Conservation (phyloP, 768 basidiomycete genomes). For the Piloderma croceum region DNA sequence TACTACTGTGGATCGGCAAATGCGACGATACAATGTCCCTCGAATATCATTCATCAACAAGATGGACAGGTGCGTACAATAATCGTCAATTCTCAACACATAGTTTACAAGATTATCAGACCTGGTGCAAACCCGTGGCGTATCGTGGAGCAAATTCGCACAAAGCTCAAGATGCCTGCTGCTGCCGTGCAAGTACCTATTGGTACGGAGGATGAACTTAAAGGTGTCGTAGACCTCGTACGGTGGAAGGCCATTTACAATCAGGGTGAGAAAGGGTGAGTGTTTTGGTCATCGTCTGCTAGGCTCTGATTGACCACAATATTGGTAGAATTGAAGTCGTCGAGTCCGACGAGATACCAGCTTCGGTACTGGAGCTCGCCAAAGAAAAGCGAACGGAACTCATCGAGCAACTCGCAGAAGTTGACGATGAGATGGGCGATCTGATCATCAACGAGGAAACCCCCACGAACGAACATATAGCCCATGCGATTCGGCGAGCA, state of each 20-base stretch:
- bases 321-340: conserved; percentile 71
- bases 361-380: conserved; percentile 64
- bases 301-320: too few species aligned
- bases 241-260: conserved; percentile 94
- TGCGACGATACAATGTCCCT: conserved; percentile 95
- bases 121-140: conserved; percentile 98
- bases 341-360: conserved; percentile 85
- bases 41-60: conserved; percentile 97
- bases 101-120: conserved; percentile 33
- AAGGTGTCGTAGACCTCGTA: conserved; percentile 90
- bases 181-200: conserved; percentile 97
- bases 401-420: conserved; percentile 92
- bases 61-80: conserved; percentile 76
- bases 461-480: conserved; percentile 69
- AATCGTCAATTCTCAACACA: neutral
- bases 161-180: conserved; percentile 86
- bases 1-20: conserved; percentile 97
- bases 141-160: conserved; percentile 85
- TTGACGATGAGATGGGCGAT: conserved; percentile 93
- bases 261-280: conserved; percentile 89
- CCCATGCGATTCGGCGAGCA: conserved; percentile 80
- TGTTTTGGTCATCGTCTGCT: conserved; percentile 2
- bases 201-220: conserved; percentile 79
- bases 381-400: conserved; percentile 84
- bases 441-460: conserved; percentile 80